phyloP scores from a whole-genome alignment of 495 filamentous ascomycete genomes.

The Penicillium cinerascens region DNA sequence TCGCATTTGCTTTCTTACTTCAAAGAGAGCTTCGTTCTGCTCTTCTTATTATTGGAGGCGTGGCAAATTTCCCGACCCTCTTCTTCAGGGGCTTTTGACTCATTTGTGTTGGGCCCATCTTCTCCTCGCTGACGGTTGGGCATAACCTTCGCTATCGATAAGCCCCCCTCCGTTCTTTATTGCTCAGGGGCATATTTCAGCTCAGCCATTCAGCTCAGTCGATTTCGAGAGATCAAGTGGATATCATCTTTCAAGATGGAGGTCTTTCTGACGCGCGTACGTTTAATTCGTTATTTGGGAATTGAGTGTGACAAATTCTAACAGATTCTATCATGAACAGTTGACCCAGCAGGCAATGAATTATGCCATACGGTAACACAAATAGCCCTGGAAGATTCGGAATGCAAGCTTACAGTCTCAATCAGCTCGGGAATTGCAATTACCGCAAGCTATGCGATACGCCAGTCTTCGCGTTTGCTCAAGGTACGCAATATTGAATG shows the following conservation, averaged over 20 bases:
- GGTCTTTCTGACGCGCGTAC: conserved; percentile 64
- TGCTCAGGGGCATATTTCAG: conserved; percentile 16
- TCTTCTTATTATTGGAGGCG: background rate
- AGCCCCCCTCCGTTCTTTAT: conserved; percentile 24
- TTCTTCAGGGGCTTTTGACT: background rate
- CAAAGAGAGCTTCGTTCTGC: background rate
- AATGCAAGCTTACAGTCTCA: background rate
- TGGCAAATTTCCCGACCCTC: background rate
- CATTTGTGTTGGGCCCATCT: background rate
- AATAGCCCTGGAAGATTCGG: background rate
- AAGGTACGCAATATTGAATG: conserved; percentile 50
- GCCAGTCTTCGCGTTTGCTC: conserved; percentile 74
- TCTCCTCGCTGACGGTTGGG: conserved; percentile 4
- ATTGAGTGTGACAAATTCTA: background rate
- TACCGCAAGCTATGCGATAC: conserved; percentile 80
- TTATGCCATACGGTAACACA: conserved; percentile 68
- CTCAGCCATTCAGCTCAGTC: conserved; percentile 1
- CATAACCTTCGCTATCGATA: conserved; percentile 36
- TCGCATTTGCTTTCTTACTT: background rate
- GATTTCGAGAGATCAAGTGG: background rate
- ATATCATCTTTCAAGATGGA: conserved; percentile 59
- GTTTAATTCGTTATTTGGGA: conserved; percentile 5
- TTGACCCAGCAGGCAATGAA: conserved; percentile 84
- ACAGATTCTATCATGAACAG: conserved; percentile 29
- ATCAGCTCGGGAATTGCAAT: conserved; percentile 80